Conservation (phyloP, 352 stramenopile genomes). For the Phytophthora tentaculata region DNA sequence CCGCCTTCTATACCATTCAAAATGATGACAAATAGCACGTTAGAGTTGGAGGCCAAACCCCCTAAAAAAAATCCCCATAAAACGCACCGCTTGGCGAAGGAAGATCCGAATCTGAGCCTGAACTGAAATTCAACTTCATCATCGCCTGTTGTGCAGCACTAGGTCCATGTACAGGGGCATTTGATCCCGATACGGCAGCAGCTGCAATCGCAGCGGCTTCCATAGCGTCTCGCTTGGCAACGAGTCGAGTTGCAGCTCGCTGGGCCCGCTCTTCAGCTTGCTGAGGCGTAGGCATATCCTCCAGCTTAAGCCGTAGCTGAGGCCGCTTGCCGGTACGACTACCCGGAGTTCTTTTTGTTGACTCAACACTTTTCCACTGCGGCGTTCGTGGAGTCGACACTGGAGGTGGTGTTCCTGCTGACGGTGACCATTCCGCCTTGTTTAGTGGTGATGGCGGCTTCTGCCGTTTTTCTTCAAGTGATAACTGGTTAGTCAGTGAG, state of each 20-base stretch:
- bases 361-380: constrained; percentile 37
- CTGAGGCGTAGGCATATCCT: constrained; percentile 88
- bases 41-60: constrained; percentile 1
- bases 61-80: neutral
- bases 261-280: constrained; percentile 85
- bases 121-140: constrained; percentile 81
- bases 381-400: constrained; percentile 22
- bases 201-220: constrained; percentile 53
- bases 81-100: constrained; percentile 68
- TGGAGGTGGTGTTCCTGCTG: constrained; percentile 19
- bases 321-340: constrained; percentile 54
- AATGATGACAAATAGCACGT: constrained; percentile 9
- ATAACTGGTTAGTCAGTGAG: constrained; percentile 46
- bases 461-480: constrained; percentile 57
- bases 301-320: constrained; percentile 76
- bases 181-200: constrained; percentile 28
- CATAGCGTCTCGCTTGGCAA: constrained; percentile 78
- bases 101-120: constrained; percentile 66
- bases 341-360: constrained; percentile 20
- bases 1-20: constrained; percentile 42
- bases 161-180: constrained; percentile 22
- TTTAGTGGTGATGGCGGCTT: constrained; percentile 14
- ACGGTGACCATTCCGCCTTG: constrained; percentile 6
- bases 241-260: constrained; percentile 71
- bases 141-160: constrained; percentile 74